These are phyloP conservation scores for Metschnikowia lachancei DNA, from an alignment of 805 yeast genomes.

Conservation along the genomic window DNA sequence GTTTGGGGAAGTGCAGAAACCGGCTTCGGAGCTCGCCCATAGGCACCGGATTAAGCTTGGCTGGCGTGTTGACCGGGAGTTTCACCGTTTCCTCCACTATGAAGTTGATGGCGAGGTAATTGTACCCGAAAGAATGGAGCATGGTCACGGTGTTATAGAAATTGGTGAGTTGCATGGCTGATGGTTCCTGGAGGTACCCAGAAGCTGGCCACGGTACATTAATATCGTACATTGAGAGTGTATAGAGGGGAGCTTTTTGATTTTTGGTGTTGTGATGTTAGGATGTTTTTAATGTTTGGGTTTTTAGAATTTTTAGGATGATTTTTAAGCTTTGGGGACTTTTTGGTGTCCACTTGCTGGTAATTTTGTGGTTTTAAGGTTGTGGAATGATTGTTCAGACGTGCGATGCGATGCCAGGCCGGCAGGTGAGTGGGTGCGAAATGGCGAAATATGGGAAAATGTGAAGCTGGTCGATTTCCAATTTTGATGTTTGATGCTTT, in stretches of 20 bases:
- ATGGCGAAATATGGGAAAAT: no score
- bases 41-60: constrained; percentile 47
- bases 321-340: no score
- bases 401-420: no score
- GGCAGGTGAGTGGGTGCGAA: no score
- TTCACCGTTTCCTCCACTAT: constrained; percentile 49
- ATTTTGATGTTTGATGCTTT: no score
- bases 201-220: constrained; percentile 72
- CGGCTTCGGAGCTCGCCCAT: constrained; percentile 28
- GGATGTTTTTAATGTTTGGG: no score
- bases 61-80: constrained; percentile 46
- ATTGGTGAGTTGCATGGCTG: constrained; percentile 39
- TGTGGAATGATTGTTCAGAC: no score
- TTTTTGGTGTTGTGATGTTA: no score
- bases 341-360: no score
- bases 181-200: constrained; percentile 43
- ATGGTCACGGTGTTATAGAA: constrained; percentile 52
- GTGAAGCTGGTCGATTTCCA: no score
- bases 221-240: constrained; percentile 47
- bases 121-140: constrained; percentile 62
- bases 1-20: constrained; percentile 30
- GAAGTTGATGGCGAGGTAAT: constrained; percentile 74
- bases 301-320: no score
- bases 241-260: background rate
- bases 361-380: no score